Evolutionary conservation across 1,284 basidiomycete genomes (phyloP), one percentile per base, ranked within the genome.

Genomic region (Boletus mariae): DNA sequence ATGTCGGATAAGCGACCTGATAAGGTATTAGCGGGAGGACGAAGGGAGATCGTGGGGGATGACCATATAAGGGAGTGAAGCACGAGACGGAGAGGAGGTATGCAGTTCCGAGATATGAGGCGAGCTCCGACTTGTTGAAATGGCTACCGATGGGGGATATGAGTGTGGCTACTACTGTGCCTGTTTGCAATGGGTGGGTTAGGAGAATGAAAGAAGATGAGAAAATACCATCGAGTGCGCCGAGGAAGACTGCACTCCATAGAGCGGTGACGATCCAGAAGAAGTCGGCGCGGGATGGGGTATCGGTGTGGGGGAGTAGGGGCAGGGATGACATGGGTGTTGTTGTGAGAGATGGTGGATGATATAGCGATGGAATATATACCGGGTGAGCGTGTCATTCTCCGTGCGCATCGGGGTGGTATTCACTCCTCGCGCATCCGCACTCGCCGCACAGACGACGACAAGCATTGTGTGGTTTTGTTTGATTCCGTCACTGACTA

Each of bases 1-100:
- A 94, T 92, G 71, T 95, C 91, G 57, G 90, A 85, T 53, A 96
- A 76, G 54, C 92, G 83, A 45, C 93, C 90, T 90, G 67, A 60
- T 64, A 62, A 47, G 59, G 52, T 61, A 61, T 63, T 60, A 70
- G 59, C 55, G 56, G 55, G 53, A 31, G 41, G 47, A 17, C 41
- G 4, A 17, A 20, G n/a, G 11, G 47, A 56, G 48, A 59, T 60
- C 52, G 56, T 44, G n/a, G 58, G 50, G 26, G 71, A 80, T 61
- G 58, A 85, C 88, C 91, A 75, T 94, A 94, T 60, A 94, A 75
- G 53, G 92, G 92, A 17, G 91, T 94, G 66, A 94, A 94, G 72
- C 91, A 94, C 69, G 90, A 95, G 45, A 94, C 85, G 40, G 90
- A 92, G 45, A 95, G 76, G 57, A 95, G 76, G 73, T 93, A 93